Evolutionary conservation across 2,329 filamentous ascomycete genomes (phyloP).

Genomic region (Cladosporium sp.): DNA sequence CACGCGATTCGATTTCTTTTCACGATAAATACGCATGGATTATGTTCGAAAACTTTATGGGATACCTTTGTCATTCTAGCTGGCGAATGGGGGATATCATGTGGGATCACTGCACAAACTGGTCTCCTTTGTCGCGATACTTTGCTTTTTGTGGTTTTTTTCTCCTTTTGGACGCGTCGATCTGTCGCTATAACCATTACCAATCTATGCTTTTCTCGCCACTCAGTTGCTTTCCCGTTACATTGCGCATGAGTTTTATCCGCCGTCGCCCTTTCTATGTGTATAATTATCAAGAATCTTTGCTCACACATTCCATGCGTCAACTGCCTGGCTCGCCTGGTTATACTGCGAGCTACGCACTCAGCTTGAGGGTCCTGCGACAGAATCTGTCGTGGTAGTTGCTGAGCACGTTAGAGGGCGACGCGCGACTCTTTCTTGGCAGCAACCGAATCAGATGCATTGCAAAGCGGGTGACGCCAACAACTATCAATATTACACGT

Average conservation of each 20-base stretch:
- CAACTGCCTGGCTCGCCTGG: not conserved
- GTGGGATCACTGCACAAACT: not conserved
- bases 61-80: not conserved
- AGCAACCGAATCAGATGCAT: not conserved
- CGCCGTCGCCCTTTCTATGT: not conserved
- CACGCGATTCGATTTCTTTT: not conserved
- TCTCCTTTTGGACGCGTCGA: not conserved
- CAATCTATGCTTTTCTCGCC: not conserved
- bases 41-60: not conserved
- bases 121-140: constrained; percentile 4
- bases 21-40: not conserved
- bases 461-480: not conserved
- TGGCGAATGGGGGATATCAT: not conserved
- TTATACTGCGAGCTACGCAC: too few species aligned
- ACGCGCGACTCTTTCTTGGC: too few species aligned
- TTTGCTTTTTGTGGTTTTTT: not conserved
- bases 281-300: not conserved
- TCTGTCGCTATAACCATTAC: not conserved
- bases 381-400: too few species aligned
- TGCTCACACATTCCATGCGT: not conserved
- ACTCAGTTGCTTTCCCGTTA: not conserved
- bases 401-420: too few species aligned
- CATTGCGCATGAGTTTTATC: not conserved
- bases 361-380: too few species aligned
- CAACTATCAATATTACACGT: not conserved